Percentiles rank a stretch among this genome's conserved stretches.
Conservation (phyloP, 1,139 yeast genomes). For the Pichia sp. region DNA sequence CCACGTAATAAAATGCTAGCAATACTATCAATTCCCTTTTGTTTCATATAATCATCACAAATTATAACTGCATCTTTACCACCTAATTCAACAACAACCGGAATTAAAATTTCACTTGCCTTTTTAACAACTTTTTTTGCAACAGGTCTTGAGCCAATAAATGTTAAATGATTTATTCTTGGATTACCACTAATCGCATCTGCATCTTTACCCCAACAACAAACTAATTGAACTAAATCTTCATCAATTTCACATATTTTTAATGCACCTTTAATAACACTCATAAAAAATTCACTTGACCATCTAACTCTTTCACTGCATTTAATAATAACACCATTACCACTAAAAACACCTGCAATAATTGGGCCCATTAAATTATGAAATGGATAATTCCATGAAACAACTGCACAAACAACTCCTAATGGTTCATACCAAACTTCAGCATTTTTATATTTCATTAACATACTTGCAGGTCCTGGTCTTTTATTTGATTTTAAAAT, state of each 20-base stretch:
- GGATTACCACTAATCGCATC: slow-evolving; percentile 81
- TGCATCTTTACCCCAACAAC: slow-evolving; percentile 78
- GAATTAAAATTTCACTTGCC: slow-evolving; percentile 79
- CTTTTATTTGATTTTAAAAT: slow-evolving; percentile 67
- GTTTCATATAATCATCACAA: slow-evolving; percentile 59
- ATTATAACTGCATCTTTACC: slow-evolving; percentile 91
- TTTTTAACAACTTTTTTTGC: slow-evolving; percentile 81
- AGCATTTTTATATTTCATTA: slow-evolving; percentile 82
- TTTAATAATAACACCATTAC: slow-evolving; percentile 84
- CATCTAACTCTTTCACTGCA: slow-evolving; percentile 95
- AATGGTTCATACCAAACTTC: slow-evolving; percentile 91
- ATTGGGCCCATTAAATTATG: slow-evolving; percentile 92
- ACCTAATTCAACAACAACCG: slow-evolving; percentile 91
- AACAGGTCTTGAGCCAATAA: slow-evolving; percentile 91
- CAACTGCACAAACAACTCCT: slow-evolving; percentile 80
- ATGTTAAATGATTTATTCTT: slow-evolving; percentile 79
- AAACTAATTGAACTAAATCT: slow-evolving; percentile 75
- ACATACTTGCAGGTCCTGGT: slow-evolving; percentile 79
- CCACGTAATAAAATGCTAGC: slow-evolving; percentile 89
- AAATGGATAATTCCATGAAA: slow-evolving; percentile 96
- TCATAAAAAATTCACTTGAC: slow-evolving; percentile 79
- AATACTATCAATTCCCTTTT: slow-evolving; percentile 44
- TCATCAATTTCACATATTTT: slow-evolving; percentile 70
- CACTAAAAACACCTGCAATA: slow-evolving; percentile 81
- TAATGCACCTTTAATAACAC: slow-evolving; percentile 64